Evolutionary conservation across 2,329 filamentous ascomycete species (phyloP).

Genomic region (Alternaria incomplexa): DNA sequence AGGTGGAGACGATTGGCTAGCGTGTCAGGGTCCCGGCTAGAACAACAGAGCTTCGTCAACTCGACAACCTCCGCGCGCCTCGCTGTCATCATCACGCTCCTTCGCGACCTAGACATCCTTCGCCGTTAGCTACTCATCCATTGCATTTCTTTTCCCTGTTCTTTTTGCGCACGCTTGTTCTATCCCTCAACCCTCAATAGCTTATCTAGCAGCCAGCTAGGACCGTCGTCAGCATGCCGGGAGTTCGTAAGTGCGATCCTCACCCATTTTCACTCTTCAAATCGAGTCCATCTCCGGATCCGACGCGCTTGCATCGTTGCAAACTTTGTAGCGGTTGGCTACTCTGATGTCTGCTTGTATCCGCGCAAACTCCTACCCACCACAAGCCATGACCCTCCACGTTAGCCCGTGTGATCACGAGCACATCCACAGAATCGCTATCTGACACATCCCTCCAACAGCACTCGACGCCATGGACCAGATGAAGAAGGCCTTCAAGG

Average conservation of each 20-base stretch:
- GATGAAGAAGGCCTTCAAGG: slow-evolving; percentile 49
- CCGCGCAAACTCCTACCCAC: background rate
- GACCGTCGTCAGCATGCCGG: slow-evolving; percentile 40
- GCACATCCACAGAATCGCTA: background rate
- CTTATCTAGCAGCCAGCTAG: background rate
- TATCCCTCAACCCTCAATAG: background rate
- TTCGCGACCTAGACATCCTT: background rate
- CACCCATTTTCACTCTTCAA: slow-evolving; percentile 8
- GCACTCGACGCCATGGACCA: slow-evolving; percentile 45
- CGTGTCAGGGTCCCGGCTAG: slow-evolving; percentile 8
- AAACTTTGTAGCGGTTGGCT: background rate
- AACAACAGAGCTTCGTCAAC: slow-evolving; percentile 17
- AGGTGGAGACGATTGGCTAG: slow-evolving; percentile 23
- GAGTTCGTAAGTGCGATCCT: slow-evolving; percentile 46
- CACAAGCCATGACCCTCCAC: background rate
- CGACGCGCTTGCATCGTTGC: background rate
- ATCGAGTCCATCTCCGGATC: background rate
- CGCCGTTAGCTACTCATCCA: background rate
- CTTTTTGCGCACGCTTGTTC: background rate
- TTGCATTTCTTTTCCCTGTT: slow-evolving; percentile 3
- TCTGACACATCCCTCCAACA: slow-evolving; percentile 24
- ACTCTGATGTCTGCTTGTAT: background rate
- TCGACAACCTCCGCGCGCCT: slow-evolving; percentile 15
- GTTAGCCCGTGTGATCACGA: background rate
- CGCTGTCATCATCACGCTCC: slow-evolving; percentile 3